These are phyloP conservation scores for Leccinum uliginosum DNA, from an alignment of 768 basidiomycete species.

Conservation along the genomic window DNA sequence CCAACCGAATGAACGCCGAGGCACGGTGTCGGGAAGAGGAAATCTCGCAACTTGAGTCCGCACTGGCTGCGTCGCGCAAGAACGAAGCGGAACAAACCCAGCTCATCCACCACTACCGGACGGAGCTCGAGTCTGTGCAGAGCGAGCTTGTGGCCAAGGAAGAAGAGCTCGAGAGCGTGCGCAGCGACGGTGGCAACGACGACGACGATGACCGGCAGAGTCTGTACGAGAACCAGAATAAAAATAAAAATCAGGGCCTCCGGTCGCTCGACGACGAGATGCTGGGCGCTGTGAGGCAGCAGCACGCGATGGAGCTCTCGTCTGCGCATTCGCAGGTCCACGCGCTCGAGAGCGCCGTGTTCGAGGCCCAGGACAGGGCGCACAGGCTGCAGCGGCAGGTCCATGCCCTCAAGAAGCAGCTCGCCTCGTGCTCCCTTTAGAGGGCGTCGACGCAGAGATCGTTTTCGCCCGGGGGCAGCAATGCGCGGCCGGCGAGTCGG, in stretches of 20 bases:
- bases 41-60: conserved; percentile 45
- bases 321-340: conserved; percentile 76
- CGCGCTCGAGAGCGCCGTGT: conserved; percentile 65
- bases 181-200: conserved; percentile 34
- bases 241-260: conserved; percentile 20
- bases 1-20: conserved; percentile 47
- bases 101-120: conserved; percentile 58
- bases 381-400: conserved; percentile 70
- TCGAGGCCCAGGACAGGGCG: conserved; percentile 65
- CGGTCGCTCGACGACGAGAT: conserved; percentile 72
- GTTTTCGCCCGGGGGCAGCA: conserved; percentile 37
- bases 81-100: conserved; percentile 59
- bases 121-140: conserved; percentile 69
- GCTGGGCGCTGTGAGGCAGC: conserved; percentile 61
- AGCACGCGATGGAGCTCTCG: conserved; percentile 78
- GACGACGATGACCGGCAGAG: conserved; percentile 8
- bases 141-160: conserved; percentile 58
- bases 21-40: conserved; percentile 51
- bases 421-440: conserved; percentile 43
- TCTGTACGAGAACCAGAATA: too few relatives aligned
- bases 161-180: conserved; percentile 60
- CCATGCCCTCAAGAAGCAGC: conserved; percentile 59
- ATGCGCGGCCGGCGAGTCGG: conserved; percentile 41
- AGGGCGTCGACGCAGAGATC: conserved; percentile 40
- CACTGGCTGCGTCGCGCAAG: conserved; percentile 45